Conservation (phyloP, 2,329 filamentous ascomycete genomes). For the Dothistroma pini region DNA sequence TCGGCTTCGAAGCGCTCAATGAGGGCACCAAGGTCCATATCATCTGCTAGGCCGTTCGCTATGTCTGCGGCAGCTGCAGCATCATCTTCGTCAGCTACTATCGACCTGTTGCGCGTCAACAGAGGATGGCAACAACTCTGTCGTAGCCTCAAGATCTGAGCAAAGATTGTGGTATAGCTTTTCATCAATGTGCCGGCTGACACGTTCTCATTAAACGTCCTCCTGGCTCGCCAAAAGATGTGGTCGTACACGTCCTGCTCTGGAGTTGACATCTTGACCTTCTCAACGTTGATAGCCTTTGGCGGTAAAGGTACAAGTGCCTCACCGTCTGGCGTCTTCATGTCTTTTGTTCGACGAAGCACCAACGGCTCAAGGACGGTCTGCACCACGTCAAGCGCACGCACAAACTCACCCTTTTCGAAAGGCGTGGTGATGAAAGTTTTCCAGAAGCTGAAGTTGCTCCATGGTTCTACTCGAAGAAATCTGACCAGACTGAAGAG, state of each 20-base stretch:
- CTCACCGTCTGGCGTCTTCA: conserved; percentile 88
- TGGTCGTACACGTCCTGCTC: conserved; percentile 92
- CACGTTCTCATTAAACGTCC: conserved; percentile 78
- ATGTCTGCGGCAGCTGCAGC: conserved; percentile 74
- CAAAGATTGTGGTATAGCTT: conserved; percentile 94
- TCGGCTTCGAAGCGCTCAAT: conserved; percentile 75
- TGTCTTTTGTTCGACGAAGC: conserved; percentile 90
- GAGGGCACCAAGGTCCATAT: conserved; percentile 89
- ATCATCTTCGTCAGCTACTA: conserved; percentile 84
- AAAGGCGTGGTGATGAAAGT: conserved; percentile 98
- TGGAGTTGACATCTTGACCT: conserved; percentile 76
- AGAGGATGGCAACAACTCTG: conserved; percentile 94
- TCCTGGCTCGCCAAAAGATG: conserved; percentile 78
- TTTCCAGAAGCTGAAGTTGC: conserved; percentile 98
- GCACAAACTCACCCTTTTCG: conserved; percentile 89
- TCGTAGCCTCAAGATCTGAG: conserved; percentile 86
- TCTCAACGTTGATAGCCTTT: conserved; percentile 78
- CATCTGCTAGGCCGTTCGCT: conserved; percentile 77
- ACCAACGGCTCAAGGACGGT: conserved; percentile 96
- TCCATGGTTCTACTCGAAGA: conserved; percentile 93
- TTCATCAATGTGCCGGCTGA: conserved; percentile 92
- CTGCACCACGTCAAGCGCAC: conserved; percentile 92
- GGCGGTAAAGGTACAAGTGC: conserved; percentile 77
- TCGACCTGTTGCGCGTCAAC: conserved; percentile 76
- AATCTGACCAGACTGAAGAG: conserved; percentile 91